Evolutionary conservation across 2,329 filamentous ascomycete genomes (phyloP).

Genomic region (Alternaria arborescens): DNA sequence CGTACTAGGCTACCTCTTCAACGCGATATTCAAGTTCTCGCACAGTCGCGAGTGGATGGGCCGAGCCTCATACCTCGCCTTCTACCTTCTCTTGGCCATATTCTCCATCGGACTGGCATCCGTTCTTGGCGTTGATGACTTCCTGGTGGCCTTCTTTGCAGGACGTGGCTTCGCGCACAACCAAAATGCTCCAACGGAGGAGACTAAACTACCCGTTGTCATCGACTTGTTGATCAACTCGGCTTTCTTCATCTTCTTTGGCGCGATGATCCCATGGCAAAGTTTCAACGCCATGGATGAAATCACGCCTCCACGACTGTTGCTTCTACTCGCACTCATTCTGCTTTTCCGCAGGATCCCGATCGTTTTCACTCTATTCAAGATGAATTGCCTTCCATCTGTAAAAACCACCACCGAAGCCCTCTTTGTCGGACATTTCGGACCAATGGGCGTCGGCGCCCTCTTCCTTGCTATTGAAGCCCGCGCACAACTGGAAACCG

Average conservation of each 20-base stretch:
- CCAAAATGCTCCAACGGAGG: conserved; percentile 60
- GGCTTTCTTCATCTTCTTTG: conserved; percentile 65
- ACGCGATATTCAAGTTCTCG: conserved; percentile 59
- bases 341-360: conserved; percentile 63
- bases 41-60: conserved; percentile 58
- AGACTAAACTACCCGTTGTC: conserved; percentile 58
- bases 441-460: conserved; percentile 65
- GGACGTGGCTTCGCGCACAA: conserved; percentile 64
- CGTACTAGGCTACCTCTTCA: conserved; percentile 58
- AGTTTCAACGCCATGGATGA: conserved; percentile 49
- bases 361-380: conserved; percentile 59
- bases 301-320: conserved; percentile 55
- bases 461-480: conserved; percentile 66
- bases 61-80: conserved; percentile 60
- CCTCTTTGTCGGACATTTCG: conserved; percentile 65
- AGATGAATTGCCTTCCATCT: conserved; percentile 55
- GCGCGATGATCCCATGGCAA: conserved; percentile 63
- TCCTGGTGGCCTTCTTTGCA: conserved; percentile 65
- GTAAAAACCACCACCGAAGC: conserved; percentile 62
- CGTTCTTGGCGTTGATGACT: conserved; percentile 63
- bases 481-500: conserved; percentile 61
- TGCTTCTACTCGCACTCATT: conserved; percentile 59
- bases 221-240: conserved; percentile 66
- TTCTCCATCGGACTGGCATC: conserved; percentile 62
- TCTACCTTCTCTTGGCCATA: conserved; percentile 64